Evolutionary conservation across 805 yeast species (phyloP).

Genomic region (Schwanniomyces occidentalis): DNA sequence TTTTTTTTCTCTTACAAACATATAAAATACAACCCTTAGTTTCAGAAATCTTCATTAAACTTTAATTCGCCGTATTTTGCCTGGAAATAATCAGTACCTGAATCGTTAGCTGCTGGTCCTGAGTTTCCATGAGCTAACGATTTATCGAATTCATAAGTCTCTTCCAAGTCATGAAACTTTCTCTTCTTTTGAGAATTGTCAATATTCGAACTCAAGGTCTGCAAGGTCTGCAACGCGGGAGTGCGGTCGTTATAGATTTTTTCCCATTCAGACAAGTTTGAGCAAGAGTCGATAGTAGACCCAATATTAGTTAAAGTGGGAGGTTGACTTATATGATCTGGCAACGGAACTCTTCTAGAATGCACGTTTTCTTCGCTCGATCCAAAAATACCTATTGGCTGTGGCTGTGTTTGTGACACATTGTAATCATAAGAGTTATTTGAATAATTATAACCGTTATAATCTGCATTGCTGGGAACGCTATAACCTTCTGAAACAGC

Average conservation of each 20-base stretch:
- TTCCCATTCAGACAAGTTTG: constrained; percentile 47
- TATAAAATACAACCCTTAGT: background rate
- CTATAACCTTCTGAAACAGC: constrained; percentile 63
- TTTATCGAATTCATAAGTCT: constrained; percentile 1
- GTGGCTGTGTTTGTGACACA: background rate
- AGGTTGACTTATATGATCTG: constrained; percentile 40
- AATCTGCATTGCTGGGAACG: constrained; percentile 11
- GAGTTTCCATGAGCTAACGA: no score
- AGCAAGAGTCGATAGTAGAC: constrained; percentile 44
- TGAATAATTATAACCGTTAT: constrained; percentile 9
- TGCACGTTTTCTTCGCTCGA: constrained; percentile 9
- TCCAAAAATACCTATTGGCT: constrained; percentile 13
- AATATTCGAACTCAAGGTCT: no score
- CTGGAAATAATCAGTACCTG: constrained; percentile 14
- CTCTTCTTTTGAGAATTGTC: constrained; percentile 20
- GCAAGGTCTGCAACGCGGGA: no score
- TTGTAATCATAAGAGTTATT: background rate
- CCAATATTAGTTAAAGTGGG: constrained; percentile 45
- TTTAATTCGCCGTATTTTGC: constrained; percentile 45
- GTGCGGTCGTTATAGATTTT: constrained; percentile 3
- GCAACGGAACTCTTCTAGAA: constrained; percentile 47
- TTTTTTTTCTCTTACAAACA: no score
- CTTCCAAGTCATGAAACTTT: constrained; percentile 23
- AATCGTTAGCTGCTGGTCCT: constrained; percentile 14
- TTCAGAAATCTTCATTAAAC: constrained; percentile 51